Base-by-base conservation (phyloP, 345 rosid species). In the Gossypium ekmanianum region DNA sequence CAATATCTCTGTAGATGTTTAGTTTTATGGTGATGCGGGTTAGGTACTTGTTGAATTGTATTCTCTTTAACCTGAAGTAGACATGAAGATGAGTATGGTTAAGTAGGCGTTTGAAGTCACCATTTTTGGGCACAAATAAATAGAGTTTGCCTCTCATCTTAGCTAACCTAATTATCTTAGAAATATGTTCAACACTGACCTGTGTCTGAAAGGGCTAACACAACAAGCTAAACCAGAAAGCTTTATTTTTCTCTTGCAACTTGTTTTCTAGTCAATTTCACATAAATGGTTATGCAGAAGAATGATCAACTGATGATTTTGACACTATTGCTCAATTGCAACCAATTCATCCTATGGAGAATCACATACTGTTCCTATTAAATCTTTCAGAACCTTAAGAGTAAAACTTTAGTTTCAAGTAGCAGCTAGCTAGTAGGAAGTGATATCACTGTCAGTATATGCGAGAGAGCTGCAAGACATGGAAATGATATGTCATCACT, bases 331-430 rank as follows among this genome's bases (percentile, higher is more conserved):
- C 18, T 14, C 84, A 85, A 71, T 82, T 83, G 1, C 75, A 84
- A 20, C 84, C 88, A 5, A 85, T 88, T 63, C 81, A 88, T 75
- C 89, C 89, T 61, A 84, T 84, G 78, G 91, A 88, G 64, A 88
- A 85, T 65, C 91, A 87, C 71, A 77, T 85, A 1, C 82, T 85
- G 48, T 87, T 87, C 78, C 88, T 85, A 44, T 18, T 50, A n/a
- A 50, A 52, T 70, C 34, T 61, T 14, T 13, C 9, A 6, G 4
- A 56, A 56, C 9, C 61, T 20, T 12, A 29, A 18, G 27, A 12
- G 34, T 58, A 34, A 12, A 68, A 0, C 8, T 3, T 43, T 47
- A n/a, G 13, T 45, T 68, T 47, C 24, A 22, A 50, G 65, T 55
- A 17, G 14, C 11, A 24, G 1, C 45, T 57, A 52, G 41, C 17